Conservation (phyloP, 768 basidiomycete species). For the Mycena vulgaris region DNA sequence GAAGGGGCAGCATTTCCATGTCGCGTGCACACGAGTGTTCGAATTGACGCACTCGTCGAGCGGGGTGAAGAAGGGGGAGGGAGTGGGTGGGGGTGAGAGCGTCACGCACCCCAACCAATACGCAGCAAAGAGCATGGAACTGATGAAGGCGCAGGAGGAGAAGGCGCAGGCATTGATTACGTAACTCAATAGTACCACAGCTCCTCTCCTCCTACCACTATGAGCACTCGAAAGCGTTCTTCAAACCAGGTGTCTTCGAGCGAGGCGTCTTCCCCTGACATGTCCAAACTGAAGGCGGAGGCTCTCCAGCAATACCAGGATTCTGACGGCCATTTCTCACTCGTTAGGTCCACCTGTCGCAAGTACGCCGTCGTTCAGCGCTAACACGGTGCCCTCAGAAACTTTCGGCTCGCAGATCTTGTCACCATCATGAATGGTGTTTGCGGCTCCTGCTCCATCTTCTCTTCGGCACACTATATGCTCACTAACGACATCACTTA, state of each 20-base stretch:
- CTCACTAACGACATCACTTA: conserved; percentile 82
- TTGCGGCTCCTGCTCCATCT: conserved; percentile 96
- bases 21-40: conserved; percentile 97
- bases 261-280: conserved; percentile 34
- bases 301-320: conserved; percentile 88
- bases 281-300: conserved; percentile 48
- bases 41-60: conserved; percentile 87
- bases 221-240: conserved; percentile 67
- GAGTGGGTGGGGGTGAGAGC: conserved; percentile 86
- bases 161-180: conserved; percentile 57
- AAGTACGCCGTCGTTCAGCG: conserved; percentile 28
- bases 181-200: conserved; percentile 18
- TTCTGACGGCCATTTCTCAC: conserved; percentile 95
- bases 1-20: conserved; percentile 88
- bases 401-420: conserved; percentile 97
- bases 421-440: conserved; percentile 99
- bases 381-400: conserved; percentile 64
- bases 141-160: conserved; percentile 61
- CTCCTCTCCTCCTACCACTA: conserved; percentile 41
- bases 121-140: conserved; percentile 79
- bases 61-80: conserved; percentile 91
- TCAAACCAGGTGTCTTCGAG: conserved; percentile 45
- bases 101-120: conserved; percentile 97
- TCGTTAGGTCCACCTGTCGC: conserved; percentile 82
- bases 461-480: conserved; percentile 93